phyloP scores from a whole-genome alignment of 2,329 filamentous ascomycete species.

The Fusarium sarcochroum region DNA sequence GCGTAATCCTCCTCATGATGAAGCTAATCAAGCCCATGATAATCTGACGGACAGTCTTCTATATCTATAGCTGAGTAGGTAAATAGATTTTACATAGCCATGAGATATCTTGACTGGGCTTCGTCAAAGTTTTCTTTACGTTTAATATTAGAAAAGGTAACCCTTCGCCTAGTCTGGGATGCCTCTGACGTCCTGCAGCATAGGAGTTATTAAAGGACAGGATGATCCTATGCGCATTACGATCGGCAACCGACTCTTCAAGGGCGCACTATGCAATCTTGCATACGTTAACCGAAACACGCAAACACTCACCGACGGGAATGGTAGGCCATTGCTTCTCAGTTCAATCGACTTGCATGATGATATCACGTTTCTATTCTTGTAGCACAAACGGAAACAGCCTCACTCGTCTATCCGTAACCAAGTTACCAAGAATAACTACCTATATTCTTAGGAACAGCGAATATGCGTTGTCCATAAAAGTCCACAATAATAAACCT shows the following conservation, averaged over 20 bases:
- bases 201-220: not conserved
- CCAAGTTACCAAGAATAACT: slow-evolving; percentile 26
- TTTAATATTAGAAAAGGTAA: too few species aligned
- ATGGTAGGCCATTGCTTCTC: slow-evolving; percentile 9
- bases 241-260: slow-evolving; percentile 26
- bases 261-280: slow-evolving; percentile 9
- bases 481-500: slow-evolving; percentile 19
- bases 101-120: not conserved
- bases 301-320: slow-evolving; percentile 14
- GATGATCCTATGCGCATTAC: slow-evolving; percentile 28
- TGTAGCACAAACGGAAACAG: slow-evolving; percentile 17
- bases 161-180: not conserved
- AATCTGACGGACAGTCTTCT: too few species aligned
- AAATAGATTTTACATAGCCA: not conserved
- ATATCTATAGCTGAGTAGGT: too few species aligned
- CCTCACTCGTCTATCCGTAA: slow-evolving; percentile 4
- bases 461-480: slow-evolving; percentile 12
- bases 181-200: not conserved
- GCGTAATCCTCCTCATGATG: too few species aligned
- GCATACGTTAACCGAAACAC: slow-evolving; percentile 5
- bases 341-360: slow-evolving; percentile 8
- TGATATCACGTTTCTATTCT: slow-evolving; percentile 24
- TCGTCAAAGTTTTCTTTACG: not conserved
- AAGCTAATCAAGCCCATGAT: too few species aligned
- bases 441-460: not conserved